Base-by-base conservation (phyloP, 768 basidiomycete genomes). In the Ramaria sp. region DNA sequence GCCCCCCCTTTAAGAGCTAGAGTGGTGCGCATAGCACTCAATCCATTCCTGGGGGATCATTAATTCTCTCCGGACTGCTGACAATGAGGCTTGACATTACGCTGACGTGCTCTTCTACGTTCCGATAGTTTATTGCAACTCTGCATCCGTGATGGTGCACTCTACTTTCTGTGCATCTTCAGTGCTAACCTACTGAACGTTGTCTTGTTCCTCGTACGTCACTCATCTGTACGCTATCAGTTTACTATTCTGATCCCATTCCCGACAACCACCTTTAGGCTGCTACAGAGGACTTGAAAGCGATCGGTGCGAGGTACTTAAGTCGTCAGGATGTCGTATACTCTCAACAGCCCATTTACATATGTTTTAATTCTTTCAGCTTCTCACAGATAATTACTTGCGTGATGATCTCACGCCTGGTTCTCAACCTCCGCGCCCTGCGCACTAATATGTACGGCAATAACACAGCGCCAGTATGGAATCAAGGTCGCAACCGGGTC, bases 331-430 rank as follows among this genome's bases (percentile, higher is more conserved):
- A n/a, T n/a, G n/a, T n/a, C n/a, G n/a, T n/a, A n/a, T n/a, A n/a
- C n/a, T n/a, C 15, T 30, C 51, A 27, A 27, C 19, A 43, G 12
- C 41, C n/a, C 42, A 27, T 27, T 46, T 11, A 41, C 9, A 30
- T 22, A 17, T 27, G n/a, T n/a, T n/a, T 27, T 5, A 27, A 27
- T 27, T 5, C 27, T 27, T 27, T 19, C 48, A 59, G 57, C 15
- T 58, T 58, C n/a, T 51, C 50, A 11, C 57, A 58, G 37, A 34
- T 58, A 11, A 51, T 58, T n/a, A 58, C 57, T 33, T 54, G 30
- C 7, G 41, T 58, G 9, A 52, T 58, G 57, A 33, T 58, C 11
- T 53, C 57, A 4, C 57, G 57, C 12, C 57, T 58, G 4, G 50
- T 51, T 15, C 57, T 58, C 4, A 58, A 58, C 51, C 24, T 58